Conservation (phyloP, 129 eudicot species). For the Sambucus nigra region DNA sequence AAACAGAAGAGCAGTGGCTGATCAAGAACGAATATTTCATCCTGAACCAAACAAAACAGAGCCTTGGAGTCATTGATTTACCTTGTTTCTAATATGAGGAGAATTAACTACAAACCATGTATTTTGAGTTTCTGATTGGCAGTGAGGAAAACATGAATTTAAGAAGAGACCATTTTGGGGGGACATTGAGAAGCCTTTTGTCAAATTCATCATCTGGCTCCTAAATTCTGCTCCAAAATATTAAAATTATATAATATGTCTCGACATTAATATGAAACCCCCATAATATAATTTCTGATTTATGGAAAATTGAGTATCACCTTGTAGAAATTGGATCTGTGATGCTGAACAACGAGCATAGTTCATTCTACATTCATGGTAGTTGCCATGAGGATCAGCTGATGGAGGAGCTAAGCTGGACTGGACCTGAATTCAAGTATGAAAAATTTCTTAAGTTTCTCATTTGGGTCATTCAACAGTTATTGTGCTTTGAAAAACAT, state of each 20-base stretch:
- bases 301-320: conserved; percentile 31
- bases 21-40: too few relatives aligned
- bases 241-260: too few relatives aligned
- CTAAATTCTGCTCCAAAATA: too few relatives aligned
- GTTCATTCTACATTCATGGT: conserved; percentile 57
- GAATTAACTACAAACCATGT: conserved; percentile 42
- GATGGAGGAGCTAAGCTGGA: conserved; percentile 70
- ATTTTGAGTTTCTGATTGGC: conserved; percentile 58
- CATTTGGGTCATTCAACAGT: neutral
- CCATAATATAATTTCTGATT: too few relatives aligned
- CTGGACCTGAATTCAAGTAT: conserved; percentile 34
- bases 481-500: too few relatives aligned
- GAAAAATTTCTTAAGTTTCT: neutral
- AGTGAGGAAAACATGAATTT: conserved; percentile 52
- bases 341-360: conserved; percentile 52
- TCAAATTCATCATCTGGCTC: conserved; percentile 35
- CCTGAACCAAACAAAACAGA: too few relatives aligned
- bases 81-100: conserved; percentile 39
- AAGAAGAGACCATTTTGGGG: conserved; percentile 34
- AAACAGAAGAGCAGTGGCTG: too few relatives aligned
- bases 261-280: too few relatives aligned
- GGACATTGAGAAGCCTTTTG: conserved; percentile 19
- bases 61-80: too few relatives aligned
- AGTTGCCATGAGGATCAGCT: conserved; percentile 72
- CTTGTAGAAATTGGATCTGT: conserved; percentile 67